A percentile compares a stretch with the other conserved stretches of the same genome.
phyloP scores from a whole-genome alignment of 192 early-diverging fungal genomes.

The Phycomyces nitens region DNA sequence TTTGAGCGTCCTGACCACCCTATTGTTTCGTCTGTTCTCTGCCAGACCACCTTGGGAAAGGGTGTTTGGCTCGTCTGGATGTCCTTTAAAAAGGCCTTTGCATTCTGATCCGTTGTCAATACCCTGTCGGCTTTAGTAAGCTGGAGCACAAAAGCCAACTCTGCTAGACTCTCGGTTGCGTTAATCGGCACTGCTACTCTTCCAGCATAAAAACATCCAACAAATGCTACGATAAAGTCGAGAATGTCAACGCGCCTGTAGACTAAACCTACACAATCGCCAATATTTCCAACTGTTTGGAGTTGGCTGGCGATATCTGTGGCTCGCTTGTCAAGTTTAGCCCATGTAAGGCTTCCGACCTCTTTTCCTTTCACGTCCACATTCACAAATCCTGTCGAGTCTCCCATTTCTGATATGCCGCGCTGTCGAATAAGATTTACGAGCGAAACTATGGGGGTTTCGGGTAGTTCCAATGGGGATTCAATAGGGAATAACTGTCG shows the following conservation, averaged over 20 bases:
- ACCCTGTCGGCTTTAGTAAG: conserved; percentile 61
- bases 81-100: conserved; percentile 69
- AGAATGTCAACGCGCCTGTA: conserved; percentile 76
- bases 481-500: conserved; percentile 45
- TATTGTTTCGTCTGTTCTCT: conserved; percentile 72
- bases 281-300: conserved; percentile 49
- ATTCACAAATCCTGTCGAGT: neutral
- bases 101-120: conserved; percentile 76
- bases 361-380: neutral
- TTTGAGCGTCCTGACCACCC: conserved; percentile 50
- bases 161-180: conserved; percentile 70
- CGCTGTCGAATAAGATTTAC: conserved; percentile 19
- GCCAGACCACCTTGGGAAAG: conserved; percentile 68
- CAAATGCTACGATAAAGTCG: conserved; percentile 73
- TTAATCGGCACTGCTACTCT: conserved; percentile 81
- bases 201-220: conserved; percentile 76
- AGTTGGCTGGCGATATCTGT: conserved; percentile 65
- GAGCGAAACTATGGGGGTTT: conserved; percentile 35
- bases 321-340: conserved; percentile 62
- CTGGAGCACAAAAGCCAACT: conserved; percentile 70
- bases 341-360: conserved; percentile 52
- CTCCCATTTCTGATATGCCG: conserved; percentile 34
- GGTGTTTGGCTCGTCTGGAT: conserved; percentile 55
- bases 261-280: conserved; percentile 68
- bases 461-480: conserved; percentile 27